phyloP scores from a whole-genome alignment of 805 yeast genomes.

The Myxozyma vanderwaltii region DNA sequence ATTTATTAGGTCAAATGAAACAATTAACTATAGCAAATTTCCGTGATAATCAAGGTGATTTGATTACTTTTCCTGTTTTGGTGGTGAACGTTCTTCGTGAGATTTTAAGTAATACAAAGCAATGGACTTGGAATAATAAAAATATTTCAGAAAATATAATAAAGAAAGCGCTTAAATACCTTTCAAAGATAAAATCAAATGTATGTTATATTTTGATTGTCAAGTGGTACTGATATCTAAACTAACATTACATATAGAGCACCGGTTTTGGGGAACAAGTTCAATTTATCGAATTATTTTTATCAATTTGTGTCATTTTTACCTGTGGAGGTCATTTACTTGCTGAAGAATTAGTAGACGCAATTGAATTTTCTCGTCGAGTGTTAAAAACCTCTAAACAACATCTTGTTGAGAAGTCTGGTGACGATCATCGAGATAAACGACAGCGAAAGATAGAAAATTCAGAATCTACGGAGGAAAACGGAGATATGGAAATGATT shows the following conservation, averaged over 20 bases:
- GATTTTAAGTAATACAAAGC: neutral
- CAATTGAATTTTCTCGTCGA: neutral
- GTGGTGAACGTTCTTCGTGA: slow-evolving; percentile 5
- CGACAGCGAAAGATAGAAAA: neutral
- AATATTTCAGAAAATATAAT: neutral
- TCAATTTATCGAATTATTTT: slow-evolving; percentile 7
- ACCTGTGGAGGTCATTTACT: neutral
- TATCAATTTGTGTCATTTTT: slow-evolving; percentile 7
- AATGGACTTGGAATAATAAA: neutral
- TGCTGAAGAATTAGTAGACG: slow-evolving; percentile 17
- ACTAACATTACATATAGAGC: neutral
- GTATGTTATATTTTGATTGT: neutral
- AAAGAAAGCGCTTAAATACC: neutral
- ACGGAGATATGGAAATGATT: neutral
- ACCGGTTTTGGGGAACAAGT: neutral
- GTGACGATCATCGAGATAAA: neutral
- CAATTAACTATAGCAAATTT: neutral
- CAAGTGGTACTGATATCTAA: too few relatives aligned
- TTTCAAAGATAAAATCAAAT: neutral
- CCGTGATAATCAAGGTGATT: neutral
- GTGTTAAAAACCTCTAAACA: neutral
- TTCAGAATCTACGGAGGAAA: neutral
- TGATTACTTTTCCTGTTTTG: slow-evolving; percentile 7
- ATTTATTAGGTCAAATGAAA: neutral
- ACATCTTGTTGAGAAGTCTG: neutral